Evolutionary conservation across 371 early-diverging fungal genomes (phyloP).

Genomic region (Neoconidiobolus thromboides): DNA sequence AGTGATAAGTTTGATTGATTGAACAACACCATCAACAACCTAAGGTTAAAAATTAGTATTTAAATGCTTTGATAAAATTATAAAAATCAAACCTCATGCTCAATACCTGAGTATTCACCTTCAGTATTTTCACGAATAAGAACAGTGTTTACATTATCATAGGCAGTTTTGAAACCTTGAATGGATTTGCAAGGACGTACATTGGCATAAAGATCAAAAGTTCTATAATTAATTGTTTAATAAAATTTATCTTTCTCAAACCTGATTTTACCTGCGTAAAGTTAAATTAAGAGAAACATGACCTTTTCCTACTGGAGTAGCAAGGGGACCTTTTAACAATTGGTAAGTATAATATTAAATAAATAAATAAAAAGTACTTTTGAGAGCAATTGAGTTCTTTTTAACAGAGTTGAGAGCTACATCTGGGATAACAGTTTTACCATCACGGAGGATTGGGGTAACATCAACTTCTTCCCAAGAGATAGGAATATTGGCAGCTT

Average conservation of each 20-base stretch:
- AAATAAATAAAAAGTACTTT: slow-evolving; percentile 26
- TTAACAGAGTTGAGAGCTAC: slow-evolving; percentile 78
- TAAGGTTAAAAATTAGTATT: slow-evolving; percentile 8
- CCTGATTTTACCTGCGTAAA: slow-evolving; percentile 39
- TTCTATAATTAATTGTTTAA: slow-evolving; percentile 18
- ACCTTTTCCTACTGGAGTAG: slow-evolving; percentile 95
- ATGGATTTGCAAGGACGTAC: slow-evolving; percentile 93
- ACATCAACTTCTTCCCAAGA: slow-evolving; percentile 94
- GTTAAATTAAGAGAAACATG: slow-evolving; percentile 97
- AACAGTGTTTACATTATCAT: slow-evolving; percentile 91
- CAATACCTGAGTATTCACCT: slow-evolving; percentile 97
- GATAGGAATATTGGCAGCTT: slow-evolving; percentile 82
- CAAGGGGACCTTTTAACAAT: slow-evolving; percentile 50
- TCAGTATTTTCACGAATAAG: slow-evolving; percentile 98
- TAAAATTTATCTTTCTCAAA: background rate
- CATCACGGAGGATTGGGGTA: slow-evolving; percentile 78
- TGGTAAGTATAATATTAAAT: background rate
- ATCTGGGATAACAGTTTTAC: slow-evolving; percentile 84
- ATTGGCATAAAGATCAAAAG: slow-evolving; percentile 96
- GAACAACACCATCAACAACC: slow-evolving; percentile 90
- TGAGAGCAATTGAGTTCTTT: slow-evolving; percentile 89
- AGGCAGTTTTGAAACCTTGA: slow-evolving; percentile 86
- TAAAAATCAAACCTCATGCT: slow-evolving; percentile 51
- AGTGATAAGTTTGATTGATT: slow-evolving; percentile 96
- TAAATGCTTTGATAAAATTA: background rate